Conservation (phyloP, 1,284 basidiomycete genomes). For the Irpex sp. region DNA sequence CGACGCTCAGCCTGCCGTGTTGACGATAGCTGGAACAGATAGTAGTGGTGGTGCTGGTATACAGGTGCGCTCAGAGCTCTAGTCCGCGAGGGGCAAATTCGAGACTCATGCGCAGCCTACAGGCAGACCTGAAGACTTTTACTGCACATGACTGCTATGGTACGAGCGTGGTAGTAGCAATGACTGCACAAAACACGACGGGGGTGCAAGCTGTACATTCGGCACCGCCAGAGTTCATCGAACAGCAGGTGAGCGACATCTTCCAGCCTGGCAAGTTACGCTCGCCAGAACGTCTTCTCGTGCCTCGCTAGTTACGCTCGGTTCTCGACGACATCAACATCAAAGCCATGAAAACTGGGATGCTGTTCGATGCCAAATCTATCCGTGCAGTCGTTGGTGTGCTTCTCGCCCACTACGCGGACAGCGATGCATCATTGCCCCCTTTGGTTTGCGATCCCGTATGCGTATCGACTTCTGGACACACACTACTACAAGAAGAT, state of each 20-base stretch:
- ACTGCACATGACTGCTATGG: slow-evolving; percentile 82
- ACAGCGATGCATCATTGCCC: slow-evolving; percentile 27
- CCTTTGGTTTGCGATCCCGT: slow-evolving; percentile 86
- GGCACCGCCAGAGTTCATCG: slow-evolving; percentile 65
- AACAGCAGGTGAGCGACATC: slow-evolving; percentile 53
- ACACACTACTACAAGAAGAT: slow-evolving; percentile 67
- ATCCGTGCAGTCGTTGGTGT: slow-evolving; percentile 41
- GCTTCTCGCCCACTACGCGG: slow-evolving; percentile 37
- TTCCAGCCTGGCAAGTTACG: neutral
- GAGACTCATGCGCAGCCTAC: neutral
- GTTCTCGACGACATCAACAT: slow-evolving; percentile 78
- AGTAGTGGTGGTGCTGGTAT: slow-evolving; percentile 89
- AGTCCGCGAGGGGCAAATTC: too few relatives aligned
- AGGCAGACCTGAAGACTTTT: slow-evolving; percentile 88
- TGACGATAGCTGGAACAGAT: slow-evolving; percentile 87
- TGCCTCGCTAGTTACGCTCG: slow-evolving; percentile 52
- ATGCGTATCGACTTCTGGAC: slow-evolving; percentile 90
- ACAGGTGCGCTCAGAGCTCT: slow-evolving; percentile 49
- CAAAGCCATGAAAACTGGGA: slow-evolving; percentile 86
- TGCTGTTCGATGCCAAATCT: slow-evolving; percentile 64
- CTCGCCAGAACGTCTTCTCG: neutral
- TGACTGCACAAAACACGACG: slow-evolving; percentile 90
- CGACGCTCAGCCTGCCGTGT: slow-evolving; percentile 31
- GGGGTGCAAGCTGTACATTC: slow-evolving; percentile 78
- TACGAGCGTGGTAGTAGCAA: slow-evolving; percentile 82